These are phyloP conservation scores for Suillus subluteus DNA, from an alignment of 768 basidiomycete species.

Conservation along the genomic window DNA sequence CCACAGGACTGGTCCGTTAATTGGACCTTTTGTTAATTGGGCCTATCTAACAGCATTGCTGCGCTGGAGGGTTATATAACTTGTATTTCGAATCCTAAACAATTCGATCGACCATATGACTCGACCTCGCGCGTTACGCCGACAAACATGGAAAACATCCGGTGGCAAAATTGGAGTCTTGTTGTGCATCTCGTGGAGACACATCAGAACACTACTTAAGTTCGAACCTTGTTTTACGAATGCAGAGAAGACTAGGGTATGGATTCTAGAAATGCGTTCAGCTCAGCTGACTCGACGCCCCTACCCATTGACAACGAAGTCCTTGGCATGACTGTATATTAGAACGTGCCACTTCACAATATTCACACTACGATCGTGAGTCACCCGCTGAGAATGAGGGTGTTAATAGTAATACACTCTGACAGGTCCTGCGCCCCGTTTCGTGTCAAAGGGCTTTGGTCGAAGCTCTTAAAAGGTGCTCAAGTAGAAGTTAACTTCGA, in stretches of 20 bases:
- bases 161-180: not conserved
- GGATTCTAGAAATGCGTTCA: not conserved
- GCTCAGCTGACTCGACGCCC: not conserved
- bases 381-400: constrained; percentile 6
- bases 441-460: not conserved
- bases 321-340: not conserved
- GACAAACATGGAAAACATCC: not conserved
- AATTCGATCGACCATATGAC: constrained; percentile 5
- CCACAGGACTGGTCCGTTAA: not conserved
- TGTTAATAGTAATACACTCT: constrained; percentile 1
- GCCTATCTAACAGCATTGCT: not conserved
- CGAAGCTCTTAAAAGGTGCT: not conserved
- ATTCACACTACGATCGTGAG: not conserved
- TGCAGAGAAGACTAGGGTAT: not conserved
- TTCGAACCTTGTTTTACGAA: not conserved
- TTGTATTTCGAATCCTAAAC: not conserved
- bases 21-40: not conserved
- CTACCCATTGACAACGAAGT: not conserved
- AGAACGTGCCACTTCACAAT: not conserved
- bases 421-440: not conserved
- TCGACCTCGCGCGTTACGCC: not conserved
- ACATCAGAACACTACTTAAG: not conserved
- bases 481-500: not conserved
- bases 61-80: not conserved
- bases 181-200: not conserved